Evolutionary conservation across 2,329 filamentous ascomycete genomes (phyloP).

Genomic region (Exophiala phaeomuriformis): DNA sequence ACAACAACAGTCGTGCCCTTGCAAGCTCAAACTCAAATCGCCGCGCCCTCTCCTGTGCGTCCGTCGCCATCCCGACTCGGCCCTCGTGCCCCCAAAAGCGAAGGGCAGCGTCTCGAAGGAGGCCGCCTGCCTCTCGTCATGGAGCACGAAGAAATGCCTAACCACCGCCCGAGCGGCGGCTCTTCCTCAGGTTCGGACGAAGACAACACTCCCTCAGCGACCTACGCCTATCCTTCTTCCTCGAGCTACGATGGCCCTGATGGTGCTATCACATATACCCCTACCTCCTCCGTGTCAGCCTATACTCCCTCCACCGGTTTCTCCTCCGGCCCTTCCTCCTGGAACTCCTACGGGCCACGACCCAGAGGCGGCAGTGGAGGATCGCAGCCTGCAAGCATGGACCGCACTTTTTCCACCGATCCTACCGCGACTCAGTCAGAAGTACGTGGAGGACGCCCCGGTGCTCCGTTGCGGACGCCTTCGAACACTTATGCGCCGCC

Average conservation of each 20-base stretch:
- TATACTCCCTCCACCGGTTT: slow-evolving; percentile 30
- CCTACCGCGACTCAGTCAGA: slow-evolving; percentile 26
- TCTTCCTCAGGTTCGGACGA: slow-evolving; percentile 37
- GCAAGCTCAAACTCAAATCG: slow-evolving; percentile 11
- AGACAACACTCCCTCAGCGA: slow-evolving; percentile 31
- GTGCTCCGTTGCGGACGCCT: slow-evolving; percentile 62
- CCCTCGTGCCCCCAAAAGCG: slow-evolving; percentile 13
- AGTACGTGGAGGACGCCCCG: slow-evolving; percentile 56
- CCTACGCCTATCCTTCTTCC: slow-evolving; percentile 32
- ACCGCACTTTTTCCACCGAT: slow-evolving; percentile 20
- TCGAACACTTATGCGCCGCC: slow-evolving; percentile 69
- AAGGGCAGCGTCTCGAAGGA: slow-evolving; percentile 21
- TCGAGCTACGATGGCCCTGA: slow-evolving; percentile 31
- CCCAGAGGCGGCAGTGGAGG: slow-evolving; percentile 37
- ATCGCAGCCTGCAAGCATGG: slow-evolving; percentile 36
- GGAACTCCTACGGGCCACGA: slow-evolving; percentile 35
- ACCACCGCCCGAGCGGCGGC: slow-evolving; percentile 36
- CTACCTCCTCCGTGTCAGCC: slow-evolving; percentile 28
- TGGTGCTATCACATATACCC: slow-evolving; percentile 30
- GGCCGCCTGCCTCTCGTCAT: slow-evolving; percentile 29
- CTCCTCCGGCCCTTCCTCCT: slow-evolving; percentile 31
- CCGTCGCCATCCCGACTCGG: slow-evolving; percentile 9
- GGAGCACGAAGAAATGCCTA: slow-evolving; percentile 39
- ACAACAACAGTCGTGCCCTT: slow-evolving; percentile 11
- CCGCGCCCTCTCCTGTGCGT: slow-evolving; percentile 16